phyloP scores from a whole-genome alignment of 306 rosid species.

The Trichosanthes cucumerina region DNA sequence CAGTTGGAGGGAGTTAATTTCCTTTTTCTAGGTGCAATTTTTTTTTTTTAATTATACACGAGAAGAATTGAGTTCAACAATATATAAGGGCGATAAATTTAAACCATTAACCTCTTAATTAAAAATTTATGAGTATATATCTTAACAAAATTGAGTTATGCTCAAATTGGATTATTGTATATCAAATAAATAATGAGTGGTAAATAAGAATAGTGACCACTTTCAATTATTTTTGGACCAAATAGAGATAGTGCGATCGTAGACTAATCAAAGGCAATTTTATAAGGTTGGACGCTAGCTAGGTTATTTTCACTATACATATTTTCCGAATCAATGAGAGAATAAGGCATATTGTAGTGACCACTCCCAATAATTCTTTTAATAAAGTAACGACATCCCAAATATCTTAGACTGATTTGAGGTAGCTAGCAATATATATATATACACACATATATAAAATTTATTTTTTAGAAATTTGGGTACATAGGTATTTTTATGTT shows the following conservation, averaged over 20 bases:
- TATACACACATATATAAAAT: too few species aligned
- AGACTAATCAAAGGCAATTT: not conserved
- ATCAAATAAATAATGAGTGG: not conserved
- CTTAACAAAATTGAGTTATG: too few species aligned
- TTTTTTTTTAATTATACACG: too few species aligned
- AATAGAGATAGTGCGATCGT: not conserved
- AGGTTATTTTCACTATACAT: not conserved
- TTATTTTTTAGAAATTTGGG: not conserved
- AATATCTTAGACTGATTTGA: not conserved
- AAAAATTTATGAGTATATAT: too few species aligned
- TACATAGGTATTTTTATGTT: not conserved
- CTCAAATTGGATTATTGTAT: too few species aligned
- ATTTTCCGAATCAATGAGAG: not conserved
- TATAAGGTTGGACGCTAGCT: not conserved
- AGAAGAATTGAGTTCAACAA: too few species aligned
- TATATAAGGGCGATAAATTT: too few species aligned
- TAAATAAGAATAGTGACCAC: not conserved
- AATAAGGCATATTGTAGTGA: not conserved
- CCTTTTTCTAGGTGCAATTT: too few species aligned
- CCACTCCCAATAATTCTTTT: not conserved
- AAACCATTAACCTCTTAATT: too few species aligned
- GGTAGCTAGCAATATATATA: not conserved
- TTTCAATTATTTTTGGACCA: not conserved
- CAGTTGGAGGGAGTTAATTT: too few species aligned
- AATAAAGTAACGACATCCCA: not conserved